Percentiles rank a stretch among this genome's conserved stretches.
Conservation (phyloP, 2,329 filamentous ascomycete species). For the Cercospora sesami region DNA sequence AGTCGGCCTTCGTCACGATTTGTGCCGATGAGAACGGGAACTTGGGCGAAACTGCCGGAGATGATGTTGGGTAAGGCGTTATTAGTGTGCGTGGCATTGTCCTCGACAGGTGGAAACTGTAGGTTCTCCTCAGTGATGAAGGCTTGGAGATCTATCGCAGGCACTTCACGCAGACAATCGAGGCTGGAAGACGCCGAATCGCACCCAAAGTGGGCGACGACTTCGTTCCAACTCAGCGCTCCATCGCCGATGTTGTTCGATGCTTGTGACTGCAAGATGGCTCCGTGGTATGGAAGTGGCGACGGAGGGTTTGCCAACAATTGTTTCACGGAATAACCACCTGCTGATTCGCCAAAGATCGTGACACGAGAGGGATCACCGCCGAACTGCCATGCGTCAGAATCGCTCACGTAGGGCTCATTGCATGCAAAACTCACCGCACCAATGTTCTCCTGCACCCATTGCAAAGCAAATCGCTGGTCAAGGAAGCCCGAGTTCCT, state of each 20-base stretch:
- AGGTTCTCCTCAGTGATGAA: conserved; percentile 22
- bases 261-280: conserved; percentile 22
- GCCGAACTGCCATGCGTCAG: conserved; percentile 40
- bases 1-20: conserved; percentile 33
- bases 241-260: not conserved
- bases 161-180: conserved; percentile 18
- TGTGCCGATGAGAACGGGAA: conserved; percentile 32
- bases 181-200: not conserved
- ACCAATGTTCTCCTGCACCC: conserved; percentile 42
- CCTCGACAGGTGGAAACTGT: conserved; percentile 18
- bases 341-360: conserved; percentile 26
- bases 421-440: not conserved
- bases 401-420: not conserved
- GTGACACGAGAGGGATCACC: conserved; percentile 55
- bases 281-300: conserved; percentile 25
- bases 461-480: conserved; percentile 41
- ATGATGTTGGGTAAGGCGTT: not conserved
- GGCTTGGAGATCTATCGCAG: conserved; percentile 10
- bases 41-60: conserved; percentile 16
- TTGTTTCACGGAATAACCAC: conserved; percentile 20
- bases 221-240: conserved; percentile 9
- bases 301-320: conserved; percentile 20
- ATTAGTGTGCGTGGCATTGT: conserved; percentile 45
- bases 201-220: conserved; percentile 17
- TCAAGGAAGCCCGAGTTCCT: conserved; percentile 43